These are phyloP conservation scores for Myxozyma sirexii DNA, from an alignment of 805 yeast species.

Conservation along the genomic window DNA sequence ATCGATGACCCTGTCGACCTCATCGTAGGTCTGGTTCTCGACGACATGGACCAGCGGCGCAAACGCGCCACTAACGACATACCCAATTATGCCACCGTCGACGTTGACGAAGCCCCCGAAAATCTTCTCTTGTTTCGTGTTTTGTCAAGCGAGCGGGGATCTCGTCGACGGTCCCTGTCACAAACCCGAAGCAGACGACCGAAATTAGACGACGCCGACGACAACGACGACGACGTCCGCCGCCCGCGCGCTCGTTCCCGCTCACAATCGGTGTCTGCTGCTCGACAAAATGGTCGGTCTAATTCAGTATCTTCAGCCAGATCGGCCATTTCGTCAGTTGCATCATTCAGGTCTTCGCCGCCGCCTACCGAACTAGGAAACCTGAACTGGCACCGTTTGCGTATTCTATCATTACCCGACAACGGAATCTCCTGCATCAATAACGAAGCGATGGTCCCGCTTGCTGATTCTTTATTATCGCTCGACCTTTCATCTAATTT, in stretches of 20 bases:
- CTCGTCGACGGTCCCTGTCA: background rate
- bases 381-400: conserved; percentile 46
- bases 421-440: conserved; percentile 44
- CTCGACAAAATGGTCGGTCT: conserved; percentile 1
- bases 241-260: conserved; percentile 6
- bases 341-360: conserved; percentile 22
- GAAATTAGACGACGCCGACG: background rate
- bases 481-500: conserved; percentile 61
- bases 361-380: conserved; percentile 31
- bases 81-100: background rate
- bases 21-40: conserved; percentile 54
- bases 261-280: conserved; percentile 9
- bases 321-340: conserved; percentile 36
- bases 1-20: conserved; percentile 55
- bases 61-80: conserved; percentile 42
- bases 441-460: conserved; percentile 41
- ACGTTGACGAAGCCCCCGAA: conserved; percentile 3
- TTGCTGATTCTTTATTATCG: conserved; percentile 44
- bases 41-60: conserved; percentile 51
- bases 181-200: conserved; percentile 1
- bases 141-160: background rate
- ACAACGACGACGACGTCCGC: background rate
- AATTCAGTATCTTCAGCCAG: conserved; percentile 16
- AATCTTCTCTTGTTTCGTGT: background rate
- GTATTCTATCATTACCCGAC: conserved; percentile 49